Conservation (phyloP, 2,329 filamentous ascomycete species). For the Cercospora sesami region DNA sequence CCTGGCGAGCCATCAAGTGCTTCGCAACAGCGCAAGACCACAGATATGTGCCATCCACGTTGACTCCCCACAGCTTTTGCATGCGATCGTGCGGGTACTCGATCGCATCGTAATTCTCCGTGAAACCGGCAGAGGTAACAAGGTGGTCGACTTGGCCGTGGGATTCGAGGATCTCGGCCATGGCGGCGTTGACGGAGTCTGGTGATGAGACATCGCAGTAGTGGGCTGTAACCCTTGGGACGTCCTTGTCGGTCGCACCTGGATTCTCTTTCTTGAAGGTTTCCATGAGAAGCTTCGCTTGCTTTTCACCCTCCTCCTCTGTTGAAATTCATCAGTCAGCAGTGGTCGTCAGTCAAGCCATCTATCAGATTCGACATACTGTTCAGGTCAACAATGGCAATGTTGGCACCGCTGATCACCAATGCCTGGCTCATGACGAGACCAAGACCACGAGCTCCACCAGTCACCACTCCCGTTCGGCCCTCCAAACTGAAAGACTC, state of each 20-base stretch:
- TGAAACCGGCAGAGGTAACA: slow-evolving; percentile 95
- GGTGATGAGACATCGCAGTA: slow-evolving; percentile 83
- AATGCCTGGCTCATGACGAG: slow-evolving; percentile 91
- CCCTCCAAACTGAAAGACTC: slow-evolving; percentile 83
- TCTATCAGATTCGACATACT: slow-evolving; percentile 51
- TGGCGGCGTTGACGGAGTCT: slow-evolving; percentile 71
- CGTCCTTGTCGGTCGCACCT: slow-evolving; percentile 58
- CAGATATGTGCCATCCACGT: slow-evolving; percentile 88
- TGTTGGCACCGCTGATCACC: slow-evolving; percentile 80
- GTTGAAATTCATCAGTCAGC: slow-evolving; percentile 13
- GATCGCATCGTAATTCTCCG: slow-evolving; percentile 90
- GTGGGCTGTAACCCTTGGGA: slow-evolving; percentile 85
- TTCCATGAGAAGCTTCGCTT: slow-evolving; percentile 71
- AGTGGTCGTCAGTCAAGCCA: too few species aligned
- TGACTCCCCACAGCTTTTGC: slow-evolving; percentile 91
- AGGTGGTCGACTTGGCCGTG: slow-evolving; percentile 88
- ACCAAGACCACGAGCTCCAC: slow-evolving; percentile 83
- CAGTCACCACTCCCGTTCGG: slow-evolving; percentile 81
- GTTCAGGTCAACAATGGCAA: slow-evolving; percentile 93
- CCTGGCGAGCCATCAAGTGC: slow-evolving; percentile 80
- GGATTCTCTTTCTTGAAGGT: slow-evolving; percentile 80
- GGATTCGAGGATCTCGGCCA: slow-evolving; percentile 65
- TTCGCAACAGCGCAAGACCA: slow-evolving; percentile 82
- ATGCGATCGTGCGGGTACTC: slow-evolving; percentile 88
- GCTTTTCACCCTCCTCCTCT: slow-evolving; percentile 81